phyloP scores from a whole-genome alignment of 805 yeast genomes.

The Saccharomycopsis olivae region DNA sequence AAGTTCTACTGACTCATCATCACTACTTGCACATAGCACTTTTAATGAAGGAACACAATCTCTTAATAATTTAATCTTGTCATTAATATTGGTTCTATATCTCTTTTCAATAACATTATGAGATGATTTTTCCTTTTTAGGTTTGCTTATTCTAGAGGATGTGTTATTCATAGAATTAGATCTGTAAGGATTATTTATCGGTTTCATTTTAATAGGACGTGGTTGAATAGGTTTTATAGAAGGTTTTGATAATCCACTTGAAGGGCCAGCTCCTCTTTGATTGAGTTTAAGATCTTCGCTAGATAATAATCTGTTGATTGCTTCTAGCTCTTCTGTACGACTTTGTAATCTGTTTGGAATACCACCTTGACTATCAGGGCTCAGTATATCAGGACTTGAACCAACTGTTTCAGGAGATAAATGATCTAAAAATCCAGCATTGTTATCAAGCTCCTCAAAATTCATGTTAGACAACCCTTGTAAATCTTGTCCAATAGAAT shows the following conservation, averaged over 20 bases:
- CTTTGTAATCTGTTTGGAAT: no score
- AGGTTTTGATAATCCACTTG: neutral
- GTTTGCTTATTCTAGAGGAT: constrained; percentile 15
- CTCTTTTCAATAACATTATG: constrained; percentile 67
- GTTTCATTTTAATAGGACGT: no score
- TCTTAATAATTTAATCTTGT: constrained; percentile 51
- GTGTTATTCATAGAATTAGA: no score
- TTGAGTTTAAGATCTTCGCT: neutral
- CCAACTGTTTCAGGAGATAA: no score
- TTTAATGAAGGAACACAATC: constrained; percentile 60
- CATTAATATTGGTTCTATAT: constrained; percentile 61
- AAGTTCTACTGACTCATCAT: constrained; percentile 38
- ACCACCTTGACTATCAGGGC: no score
- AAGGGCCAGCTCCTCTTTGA: no score
- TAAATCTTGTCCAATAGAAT: no score
- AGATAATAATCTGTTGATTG: constrained; percentile 1
- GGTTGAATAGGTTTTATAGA: neutral
- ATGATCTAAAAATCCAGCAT: no score
- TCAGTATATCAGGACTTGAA: no score
- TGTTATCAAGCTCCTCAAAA: no score
- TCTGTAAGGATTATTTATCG: no score
- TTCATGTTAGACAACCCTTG: no score
- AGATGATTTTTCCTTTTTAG: constrained; percentile 44
- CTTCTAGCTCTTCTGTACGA: constrained; percentile 1
- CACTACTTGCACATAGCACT: constrained; percentile 42